These are phyloP conservation scores for Diospyros kaki DNA, from an alignment of 148 eudicot genomes.

Conservation along the genomic window DNA sequence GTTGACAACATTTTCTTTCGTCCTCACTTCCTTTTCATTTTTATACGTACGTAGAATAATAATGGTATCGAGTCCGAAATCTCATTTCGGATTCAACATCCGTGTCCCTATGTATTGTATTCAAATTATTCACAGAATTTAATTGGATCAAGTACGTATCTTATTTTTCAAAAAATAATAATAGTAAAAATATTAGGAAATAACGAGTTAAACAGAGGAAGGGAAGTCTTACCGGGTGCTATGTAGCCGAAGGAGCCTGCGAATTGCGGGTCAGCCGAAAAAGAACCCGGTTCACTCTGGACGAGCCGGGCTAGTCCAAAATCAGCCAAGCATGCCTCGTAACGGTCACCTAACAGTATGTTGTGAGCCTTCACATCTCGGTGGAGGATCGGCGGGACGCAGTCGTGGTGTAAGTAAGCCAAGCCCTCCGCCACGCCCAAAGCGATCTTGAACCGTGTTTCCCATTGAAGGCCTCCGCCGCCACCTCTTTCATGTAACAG, in stretches of 20 bases:
- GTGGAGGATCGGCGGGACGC: slow-evolving; percentile 76
- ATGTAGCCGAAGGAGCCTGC: slow-evolving; percentile 94
- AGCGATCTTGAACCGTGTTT: slow-evolving; percentile 68
- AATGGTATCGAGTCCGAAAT: too few relatives aligned
- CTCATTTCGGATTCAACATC: too few relatives aligned
- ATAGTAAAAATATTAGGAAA: too few relatives aligned
- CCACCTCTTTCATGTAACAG: slow-evolving; percentile 50
- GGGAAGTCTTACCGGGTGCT: slow-evolving; percentile 68
- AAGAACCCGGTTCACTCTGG: slow-evolving; percentile 54
- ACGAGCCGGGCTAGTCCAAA: slow-evolving; percentile 85
- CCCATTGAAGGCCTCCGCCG: slow-evolving; percentile 56
- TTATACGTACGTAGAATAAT: too few relatives aligned
- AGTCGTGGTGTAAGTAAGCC: slow-evolving; percentile 85
- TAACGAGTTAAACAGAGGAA: not conserved
- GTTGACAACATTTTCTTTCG: too few relatives aligned
- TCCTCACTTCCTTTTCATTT: too few relatives aligned
- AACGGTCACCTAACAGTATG: slow-evolving; percentile 73
- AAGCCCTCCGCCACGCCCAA: slow-evolving; percentile 84
- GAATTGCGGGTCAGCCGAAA: slow-evolving; percentile 55
- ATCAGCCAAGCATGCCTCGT: slow-evolving; percentile 82
- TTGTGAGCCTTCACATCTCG: slow-evolving; percentile 85
- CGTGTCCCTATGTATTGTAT: too few relatives aligned
- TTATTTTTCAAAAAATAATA: too few relatives aligned
- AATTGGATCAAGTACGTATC: too few relatives aligned
- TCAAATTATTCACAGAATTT: too few relatives aligned